Evolutionary conservation across 1,284 basidiomycete genomes (phyloP).

Genomic region (Omphalotus olearius): DNA sequence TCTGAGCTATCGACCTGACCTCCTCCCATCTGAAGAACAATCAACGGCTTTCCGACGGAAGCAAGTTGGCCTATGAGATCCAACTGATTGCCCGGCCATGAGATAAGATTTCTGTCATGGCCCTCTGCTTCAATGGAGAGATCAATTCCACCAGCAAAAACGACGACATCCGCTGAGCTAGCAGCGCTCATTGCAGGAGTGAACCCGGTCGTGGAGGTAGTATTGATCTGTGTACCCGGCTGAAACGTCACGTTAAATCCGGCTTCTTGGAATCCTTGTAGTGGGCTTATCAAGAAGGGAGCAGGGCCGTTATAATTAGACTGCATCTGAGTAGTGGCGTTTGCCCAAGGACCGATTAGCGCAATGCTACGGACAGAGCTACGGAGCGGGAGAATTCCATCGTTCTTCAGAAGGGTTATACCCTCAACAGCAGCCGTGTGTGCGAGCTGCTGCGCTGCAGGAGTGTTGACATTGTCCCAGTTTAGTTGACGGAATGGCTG

Average conservation of each 20-base stretch:
- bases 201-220: slow-evolving; percentile 38
- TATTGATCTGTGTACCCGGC: slow-evolving; percentile 37
- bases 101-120: slow-evolving; percentile 44
- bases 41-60: slow-evolving; percentile 42
- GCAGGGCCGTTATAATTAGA: slow-evolving; percentile 52
- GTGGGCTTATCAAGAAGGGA: slow-evolving; percentile 50
- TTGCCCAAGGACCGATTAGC: slow-evolving; percentile 51
- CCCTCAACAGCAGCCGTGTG: slow-evolving; percentile 47
- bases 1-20: slow-evolving; percentile 48
- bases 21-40: slow-evolving; percentile 53
- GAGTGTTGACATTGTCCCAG: slow-evolving; percentile 43
- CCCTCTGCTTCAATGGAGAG: slow-evolving; percentile 48
- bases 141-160: slow-evolving; percentile 59
- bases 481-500: slow-evolving; percentile 48
- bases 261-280: slow-evolving; percentile 41
- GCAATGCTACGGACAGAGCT: slow-evolving; percentile 39
- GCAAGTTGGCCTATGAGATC: slow-evolving; percentile 42
- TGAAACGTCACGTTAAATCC: slow-evolving; percentile 43
- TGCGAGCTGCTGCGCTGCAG: slow-evolving; percentile 43
- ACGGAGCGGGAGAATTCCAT: slow-evolving; percentile 46
- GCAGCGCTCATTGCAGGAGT: slow-evolving; percentile 63
- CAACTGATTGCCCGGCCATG: slow-evolving; percentile 54
- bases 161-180: slow-evolving; percentile 51
- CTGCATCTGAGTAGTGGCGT: slow-evolving; percentile 51
- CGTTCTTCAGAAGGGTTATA: slow-evolving; percentile 53